These are phyloP conservation scores for Gastrodia elata DNA, from an alignment of 106 monocot species.

Conservation along the genomic window DNA sequence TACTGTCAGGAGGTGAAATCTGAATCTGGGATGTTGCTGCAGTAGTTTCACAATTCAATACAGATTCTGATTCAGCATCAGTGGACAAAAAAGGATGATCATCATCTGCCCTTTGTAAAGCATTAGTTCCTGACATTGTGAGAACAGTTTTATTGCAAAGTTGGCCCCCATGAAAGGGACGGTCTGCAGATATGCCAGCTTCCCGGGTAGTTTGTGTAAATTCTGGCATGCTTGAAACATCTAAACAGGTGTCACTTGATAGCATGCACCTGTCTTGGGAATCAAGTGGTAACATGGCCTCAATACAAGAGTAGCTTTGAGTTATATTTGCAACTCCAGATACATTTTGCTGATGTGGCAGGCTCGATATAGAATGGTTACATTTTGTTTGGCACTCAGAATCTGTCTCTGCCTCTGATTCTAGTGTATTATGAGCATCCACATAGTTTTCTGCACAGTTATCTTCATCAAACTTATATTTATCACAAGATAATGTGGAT, in stretches of 20 bases:
- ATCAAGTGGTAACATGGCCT: conserved; percentile 5
- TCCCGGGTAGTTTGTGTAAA: neutral
- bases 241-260: neutral
- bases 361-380: conserved; percentile 29
- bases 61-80: neutral
- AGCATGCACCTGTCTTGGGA: neutral
- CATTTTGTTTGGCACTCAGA: conserved; percentile 41
- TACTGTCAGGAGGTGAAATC: conserved; percentile 13
- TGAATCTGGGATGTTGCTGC: conserved; percentile 3
- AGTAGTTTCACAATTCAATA: neutral
- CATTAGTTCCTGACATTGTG: neutral
- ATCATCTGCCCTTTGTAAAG: neutral
- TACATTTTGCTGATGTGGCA: conserved; percentile 12
- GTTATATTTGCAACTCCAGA: conserved; percentile 6
- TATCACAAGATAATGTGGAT: conserved; percentile 1
- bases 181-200: neutral
- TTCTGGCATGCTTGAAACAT: neutral
- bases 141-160: neutral
- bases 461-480: conserved; percentile 31
- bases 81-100: neutral
- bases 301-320: conserved; percentile 13
- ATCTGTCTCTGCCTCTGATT: conserved; percentile 51
- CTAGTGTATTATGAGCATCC: conserved; percentile 53
- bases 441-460: conserved; percentile 59
- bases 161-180: neutral